These are phyloP conservation scores for Fusarium palustre DNA, from an alignment of 2,329 filamentous ascomycete species.

Conservation along the genomic window DNA sequence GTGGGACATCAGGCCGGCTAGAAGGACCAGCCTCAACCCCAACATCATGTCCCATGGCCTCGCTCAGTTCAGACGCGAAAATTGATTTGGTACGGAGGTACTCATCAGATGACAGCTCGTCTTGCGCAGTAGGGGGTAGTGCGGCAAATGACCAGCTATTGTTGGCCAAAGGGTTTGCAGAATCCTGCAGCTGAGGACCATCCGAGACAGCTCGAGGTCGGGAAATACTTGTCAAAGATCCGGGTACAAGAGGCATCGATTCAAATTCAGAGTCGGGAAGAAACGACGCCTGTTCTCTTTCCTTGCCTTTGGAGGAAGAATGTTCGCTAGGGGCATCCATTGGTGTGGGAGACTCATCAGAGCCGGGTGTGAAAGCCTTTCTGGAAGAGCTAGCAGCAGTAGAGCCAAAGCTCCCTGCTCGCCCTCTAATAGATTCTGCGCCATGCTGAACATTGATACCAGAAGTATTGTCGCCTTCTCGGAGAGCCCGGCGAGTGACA, in stretches of 20 bases:
- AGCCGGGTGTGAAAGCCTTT: constrained; percentile 41
- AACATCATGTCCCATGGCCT: background rate
- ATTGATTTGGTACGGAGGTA: background rate
- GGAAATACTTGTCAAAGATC: constrained; percentile 39
- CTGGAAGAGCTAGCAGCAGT: constrained; percentile 45
- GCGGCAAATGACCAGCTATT: constrained; percentile 71
- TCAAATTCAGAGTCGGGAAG: constrained; percentile 20
- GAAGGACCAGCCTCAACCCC: constrained; percentile 4
- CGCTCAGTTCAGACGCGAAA: constrained; percentile 3
- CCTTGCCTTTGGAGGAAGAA: constrained; percentile 33
- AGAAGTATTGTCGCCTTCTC: constrained; percentile 18
- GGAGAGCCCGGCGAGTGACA: constrained; percentile 57
- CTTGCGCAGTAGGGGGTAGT: constrained; percentile 48
- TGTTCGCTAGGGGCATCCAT: constrained; percentile 21
- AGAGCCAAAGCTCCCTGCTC: constrained; percentile 41
- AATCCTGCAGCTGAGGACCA: constrained; percentile 60
- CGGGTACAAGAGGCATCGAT: constrained; percentile 10
- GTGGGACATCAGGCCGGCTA: background rate
- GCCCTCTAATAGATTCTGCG: background rate
- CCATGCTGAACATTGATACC: constrained; percentile 9
- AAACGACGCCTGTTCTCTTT: constrained; percentile 24
- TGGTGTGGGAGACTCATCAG: constrained; percentile 37
- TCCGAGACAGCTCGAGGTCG: constrained; percentile 69
- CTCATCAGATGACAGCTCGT: constrained; percentile 6
- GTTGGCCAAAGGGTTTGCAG: constrained; percentile 66